Conservation (phyloP, 1,284 basidiomycete genomes). For the Macrocystidia cucumis region DNA sequence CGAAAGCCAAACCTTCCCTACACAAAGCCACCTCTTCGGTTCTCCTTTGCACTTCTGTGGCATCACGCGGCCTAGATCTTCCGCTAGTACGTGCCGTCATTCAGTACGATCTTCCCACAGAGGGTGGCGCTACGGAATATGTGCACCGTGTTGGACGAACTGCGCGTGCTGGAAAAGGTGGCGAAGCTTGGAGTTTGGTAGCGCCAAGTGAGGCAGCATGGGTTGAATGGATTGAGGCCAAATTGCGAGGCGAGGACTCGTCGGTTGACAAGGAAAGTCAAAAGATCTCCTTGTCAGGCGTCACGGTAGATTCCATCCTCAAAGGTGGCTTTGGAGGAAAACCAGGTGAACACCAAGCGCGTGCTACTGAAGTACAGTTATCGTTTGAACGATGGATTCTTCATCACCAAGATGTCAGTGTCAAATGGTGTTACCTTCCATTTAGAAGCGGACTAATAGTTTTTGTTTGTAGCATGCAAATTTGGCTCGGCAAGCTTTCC, state of each 20-base stretch:
- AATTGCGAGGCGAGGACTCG: constrained; percentile 52
- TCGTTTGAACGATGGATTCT: constrained; percentile 95
- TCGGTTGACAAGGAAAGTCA: constrained; percentile 24
- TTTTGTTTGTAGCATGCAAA: constrained; percentile 51
- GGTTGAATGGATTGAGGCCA: constrained; percentile 81
- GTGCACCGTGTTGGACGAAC: constrained; percentile 96
- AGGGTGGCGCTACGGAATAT: constrained; percentile 95
- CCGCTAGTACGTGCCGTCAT: constrained; percentile 92
- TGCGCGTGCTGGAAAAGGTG: constrained; percentile 89
- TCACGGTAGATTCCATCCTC: constrained; percentile 67
- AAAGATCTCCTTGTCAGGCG: constrained; percentile 47
- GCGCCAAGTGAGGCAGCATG: constrained; percentile 82
- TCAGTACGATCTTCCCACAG: constrained; percentile 96
- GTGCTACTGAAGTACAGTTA: constrained; percentile 95
- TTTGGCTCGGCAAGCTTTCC: constrained; percentile 81
- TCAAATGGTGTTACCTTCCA: constrained; percentile 2
- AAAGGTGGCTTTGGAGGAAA: constrained; percentile 82
- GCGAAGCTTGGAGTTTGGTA: constrained; percentile 93
- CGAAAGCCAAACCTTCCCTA: constrained; percentile 33
- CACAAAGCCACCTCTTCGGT: constrained; percentile 48
- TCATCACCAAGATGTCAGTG: constrained; percentile 58
- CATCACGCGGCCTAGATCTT: constrained; percentile 95
- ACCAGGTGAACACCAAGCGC: constrained; percentile 73
- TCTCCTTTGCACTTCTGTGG: constrained; percentile 93
- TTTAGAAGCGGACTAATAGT: constrained; percentile 7